A percentile compares a stretch with the other conserved stretches of the same genome.
phyloP scores from a whole-genome alignment of 139 green algal species.

The Pleodorina starrii region DNA sequence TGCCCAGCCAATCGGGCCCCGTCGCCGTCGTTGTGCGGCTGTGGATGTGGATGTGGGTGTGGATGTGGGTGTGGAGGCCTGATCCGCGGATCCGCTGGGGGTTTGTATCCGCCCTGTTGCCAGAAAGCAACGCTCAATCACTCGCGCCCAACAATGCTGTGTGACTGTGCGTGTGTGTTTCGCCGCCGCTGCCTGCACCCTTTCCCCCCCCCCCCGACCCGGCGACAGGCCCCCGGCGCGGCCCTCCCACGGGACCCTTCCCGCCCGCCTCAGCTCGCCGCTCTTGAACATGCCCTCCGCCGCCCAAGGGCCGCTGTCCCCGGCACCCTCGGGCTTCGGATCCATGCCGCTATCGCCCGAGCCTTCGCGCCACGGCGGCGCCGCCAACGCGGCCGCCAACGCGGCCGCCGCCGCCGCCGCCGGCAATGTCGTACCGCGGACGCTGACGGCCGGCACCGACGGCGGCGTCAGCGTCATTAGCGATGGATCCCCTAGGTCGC shows the following conservation, averaged over 20 bases:
- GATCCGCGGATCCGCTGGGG: too few relatives aligned
- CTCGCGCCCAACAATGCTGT: too few relatives aligned
- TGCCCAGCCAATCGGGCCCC: too few relatives aligned
- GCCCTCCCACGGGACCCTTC: not conserved
- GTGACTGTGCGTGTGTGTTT: too few relatives aligned
- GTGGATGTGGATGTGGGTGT: too few relatives aligned
- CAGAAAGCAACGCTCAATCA: too few relatives aligned
- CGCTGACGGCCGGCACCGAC: not conserved
- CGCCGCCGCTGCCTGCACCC: too few relatives aligned
- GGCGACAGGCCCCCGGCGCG: not conserved
- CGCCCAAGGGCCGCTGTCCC: not conserved
- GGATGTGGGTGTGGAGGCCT: too few relatives aligned
- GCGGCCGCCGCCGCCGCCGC: not conserved
- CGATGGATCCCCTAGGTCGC: not conserved
- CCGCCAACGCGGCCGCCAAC: not conserved
- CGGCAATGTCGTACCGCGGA: not conserved
- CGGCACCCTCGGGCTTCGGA: not conserved
- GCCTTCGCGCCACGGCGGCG: conserved; percentile 29
- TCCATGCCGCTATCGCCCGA: conserved; percentile 12
- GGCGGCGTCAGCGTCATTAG: conserved; percentile 27
- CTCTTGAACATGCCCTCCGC: not conserved
- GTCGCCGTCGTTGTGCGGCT: too few relatives aligned
- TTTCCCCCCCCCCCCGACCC: too few relatives aligned
- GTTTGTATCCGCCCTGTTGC: too few relatives aligned
- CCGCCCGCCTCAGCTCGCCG: not conserved